A percentile compares a stretch with the other conserved stretches of the same genome.
These are phyloP conservation scores for Zostera marina DNA, from an alignment of 116 monocot species.

Conservation along the genomic window DNA sequence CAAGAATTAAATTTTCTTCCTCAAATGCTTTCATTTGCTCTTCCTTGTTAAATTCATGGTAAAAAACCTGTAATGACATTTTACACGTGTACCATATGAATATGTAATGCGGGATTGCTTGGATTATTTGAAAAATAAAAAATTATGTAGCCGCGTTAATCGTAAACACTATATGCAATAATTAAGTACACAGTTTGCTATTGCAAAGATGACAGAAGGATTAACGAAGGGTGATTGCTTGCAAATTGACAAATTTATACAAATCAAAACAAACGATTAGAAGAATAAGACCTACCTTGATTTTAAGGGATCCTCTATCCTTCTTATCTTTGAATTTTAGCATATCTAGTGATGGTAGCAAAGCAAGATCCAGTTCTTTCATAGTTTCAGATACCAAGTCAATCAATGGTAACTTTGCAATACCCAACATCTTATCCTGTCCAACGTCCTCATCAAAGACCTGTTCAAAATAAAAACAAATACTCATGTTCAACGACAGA, in stretches of 20 bases:
- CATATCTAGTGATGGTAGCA: constrained; percentile 66
- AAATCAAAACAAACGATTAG: background rate
- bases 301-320: constrained; percentile 63
- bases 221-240: too few relatives aligned
- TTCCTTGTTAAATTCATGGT: constrained; percentile 68
- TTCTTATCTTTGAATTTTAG: constrained; percentile 89
- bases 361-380: constrained; percentile 56
- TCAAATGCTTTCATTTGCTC: constrained; percentile 52
- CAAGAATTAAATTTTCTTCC: constrained; percentile 53
- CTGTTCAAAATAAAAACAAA: constrained; percentile 14
- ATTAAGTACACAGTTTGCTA: background rate
- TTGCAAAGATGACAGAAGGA: background rate
- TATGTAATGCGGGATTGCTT: too few relatives aligned
- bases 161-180: background rate
- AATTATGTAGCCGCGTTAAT: too few relatives aligned
- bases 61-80: constrained; percentile 33
- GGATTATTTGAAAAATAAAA: too few relatives aligned
- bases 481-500: background rate
- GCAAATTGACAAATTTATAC: too few relatives aligned
- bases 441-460: constrained; percentile 83
- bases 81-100: background rate
- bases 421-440: constrained; percentile 66
- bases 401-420: constrained; percentile 52
- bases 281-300: constrained; percentile 5
- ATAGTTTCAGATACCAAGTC: constrained; percentile 54